Conservation (phyloP, 306 rosid species). For the Dryas alaskensis region DNA sequence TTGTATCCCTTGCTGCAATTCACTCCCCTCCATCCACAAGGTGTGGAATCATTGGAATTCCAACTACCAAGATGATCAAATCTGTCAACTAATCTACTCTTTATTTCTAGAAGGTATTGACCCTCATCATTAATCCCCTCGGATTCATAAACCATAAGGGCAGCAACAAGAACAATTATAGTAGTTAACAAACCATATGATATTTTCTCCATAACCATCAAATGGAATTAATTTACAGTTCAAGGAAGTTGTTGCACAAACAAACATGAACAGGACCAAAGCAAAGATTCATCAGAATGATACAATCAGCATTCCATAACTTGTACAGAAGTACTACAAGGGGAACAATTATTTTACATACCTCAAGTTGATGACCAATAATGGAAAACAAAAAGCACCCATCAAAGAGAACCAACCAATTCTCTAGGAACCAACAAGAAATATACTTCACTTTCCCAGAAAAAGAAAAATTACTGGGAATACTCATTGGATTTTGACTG, state of each 20-base stretch:
- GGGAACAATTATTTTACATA: constrained; percentile 13
- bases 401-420: constrained; percentile 22
- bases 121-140: constrained; percentile 54
- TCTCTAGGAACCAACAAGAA: constrained; percentile 11
- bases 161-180: constrained; percentile 9
- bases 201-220: constrained; percentile 23
- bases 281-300: not conserved
- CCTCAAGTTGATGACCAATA: constrained; percentile 20
- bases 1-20: constrained; percentile 37
- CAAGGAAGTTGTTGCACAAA: constrained; percentile 1
- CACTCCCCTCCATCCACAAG: constrained; percentile 80
- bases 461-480: not conserved
- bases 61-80: constrained; percentile 44
- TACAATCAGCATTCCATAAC: not conserved
- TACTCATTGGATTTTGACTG: constrained; percentile 9
- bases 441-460: not conserved
- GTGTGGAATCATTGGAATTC: constrained; percentile 62
- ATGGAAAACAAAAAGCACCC: constrained; percentile 10
- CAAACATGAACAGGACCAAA: not conserved
- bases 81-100: constrained; percentile 43
- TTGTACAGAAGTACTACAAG: not conserved
- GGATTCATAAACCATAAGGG: constrained; percentile 23
- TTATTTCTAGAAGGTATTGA: constrained; percentile 53
- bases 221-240: not conserved
- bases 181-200: constrained; percentile 4